Conservation (phyloP, 345 rosid genomes). For the Citrus inodora region DNA sequence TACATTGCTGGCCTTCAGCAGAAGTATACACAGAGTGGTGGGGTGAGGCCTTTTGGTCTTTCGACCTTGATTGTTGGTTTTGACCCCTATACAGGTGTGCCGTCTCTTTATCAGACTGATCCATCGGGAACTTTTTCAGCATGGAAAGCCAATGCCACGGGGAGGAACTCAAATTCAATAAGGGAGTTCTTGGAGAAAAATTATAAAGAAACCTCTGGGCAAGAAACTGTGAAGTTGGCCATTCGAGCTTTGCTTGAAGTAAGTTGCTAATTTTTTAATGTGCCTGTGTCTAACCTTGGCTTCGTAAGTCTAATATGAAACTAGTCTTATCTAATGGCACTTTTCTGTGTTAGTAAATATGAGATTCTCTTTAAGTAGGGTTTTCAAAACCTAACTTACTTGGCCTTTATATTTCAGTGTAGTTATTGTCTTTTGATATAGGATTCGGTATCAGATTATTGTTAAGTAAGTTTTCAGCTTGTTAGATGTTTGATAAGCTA, state of each 20-base stretch:
- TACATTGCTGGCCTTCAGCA: conserved; percentile 95
- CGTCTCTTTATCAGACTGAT: conserved; percentile 85
- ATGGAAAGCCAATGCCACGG: conserved; percentile 96
- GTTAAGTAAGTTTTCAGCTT: neutral
- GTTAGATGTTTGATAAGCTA: neutral
- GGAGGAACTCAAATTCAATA: conserved; percentile 86
- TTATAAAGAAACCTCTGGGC: conserved; percentile 77
- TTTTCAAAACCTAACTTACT: neutral
- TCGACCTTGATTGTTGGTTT: conserved; percentile 75
- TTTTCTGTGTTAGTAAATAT: neutral
- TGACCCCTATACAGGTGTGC: conserved; percentile 65
- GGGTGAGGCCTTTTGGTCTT: conserved; percentile 80
- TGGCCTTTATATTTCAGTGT: neutral
- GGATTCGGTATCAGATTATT: neutral
- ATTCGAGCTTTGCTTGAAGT: conserved; percentile 93
- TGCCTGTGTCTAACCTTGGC: neutral
- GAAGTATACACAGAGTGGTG: conserved; percentile 94
- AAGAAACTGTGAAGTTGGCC: conserved; percentile 86
- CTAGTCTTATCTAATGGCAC: neutral
- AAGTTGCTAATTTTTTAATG: conserved; percentile 16
- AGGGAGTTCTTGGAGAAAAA: conserved; percentile 88
- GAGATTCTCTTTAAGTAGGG: neutral
- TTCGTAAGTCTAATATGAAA: neutral
- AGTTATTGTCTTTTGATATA: neutral
- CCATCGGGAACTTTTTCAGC: conserved; percentile 98